Base-by-base conservation (phyloP, 352 stramenopile species). In the Plasmopara muralis region DNA sequence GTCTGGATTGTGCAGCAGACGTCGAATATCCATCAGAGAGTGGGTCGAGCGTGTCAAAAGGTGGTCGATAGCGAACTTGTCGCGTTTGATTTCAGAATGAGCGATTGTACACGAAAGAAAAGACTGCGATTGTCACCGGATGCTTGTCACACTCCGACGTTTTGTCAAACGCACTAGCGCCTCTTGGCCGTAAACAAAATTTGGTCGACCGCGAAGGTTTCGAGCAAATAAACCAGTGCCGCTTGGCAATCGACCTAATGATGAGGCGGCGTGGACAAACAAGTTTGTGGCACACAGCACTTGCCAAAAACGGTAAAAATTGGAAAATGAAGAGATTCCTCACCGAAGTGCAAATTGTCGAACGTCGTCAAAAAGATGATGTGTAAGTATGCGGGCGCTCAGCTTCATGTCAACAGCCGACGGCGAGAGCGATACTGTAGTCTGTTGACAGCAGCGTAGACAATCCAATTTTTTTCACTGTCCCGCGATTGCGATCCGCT, bases 1-100 rank as follows among this genome's bases (percentile, higher is more conserved):
- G 33, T 89, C 76, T 14, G 76, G 76, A 66, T 87, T 83, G 70
- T 85, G 76, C 14, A 89, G 77, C 53, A 89, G 54, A 20, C 78
- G 78, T 20, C 72, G 74, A 54, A 89, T 83, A 37, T 89, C 78
- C 78, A 89, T 89, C 1, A 1, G 6, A 6, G 14, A 41, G 14
- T 1, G 5, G 8, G 37, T 9, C 14, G 9, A 41, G 4, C 33
- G 33, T 33, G 18, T 40, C 4, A n/a, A 49, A 40, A 29, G 28
- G 15, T 40, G 9, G 43, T 16, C n/a, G 53, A 12, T 35, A 12
- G 31, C 6, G 31, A 35, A 35, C 20, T 43, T 18, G 13, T 31
- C 33, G 57, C 55, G 53, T 55, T 44, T 51, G 39, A 68, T 71
- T 69, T 31, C 18, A 42, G 52, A 64, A 50, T 64, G 55, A 55